Evolutionary conservation across 1,284 basidiomycete species (phyloP).

Genomic region (Agroathelia rolfsii): DNA sequence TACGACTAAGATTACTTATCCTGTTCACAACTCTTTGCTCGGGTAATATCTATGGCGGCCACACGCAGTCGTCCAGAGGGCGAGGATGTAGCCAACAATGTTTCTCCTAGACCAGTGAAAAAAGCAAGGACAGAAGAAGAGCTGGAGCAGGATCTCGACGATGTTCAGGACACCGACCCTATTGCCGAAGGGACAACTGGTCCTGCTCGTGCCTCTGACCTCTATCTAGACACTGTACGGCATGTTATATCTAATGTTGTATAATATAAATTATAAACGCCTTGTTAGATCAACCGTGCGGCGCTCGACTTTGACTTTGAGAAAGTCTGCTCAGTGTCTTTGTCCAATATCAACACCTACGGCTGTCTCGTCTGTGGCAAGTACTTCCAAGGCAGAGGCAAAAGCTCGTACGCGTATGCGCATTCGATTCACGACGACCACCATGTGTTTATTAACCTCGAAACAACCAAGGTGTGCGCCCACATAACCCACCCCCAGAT

Average conservation of each 20-base stretch:
- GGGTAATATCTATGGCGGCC: too few relatives aligned
- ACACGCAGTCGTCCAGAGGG: too few relatives aligned
- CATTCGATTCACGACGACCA: constrained; percentile 98
- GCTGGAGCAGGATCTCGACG: constrained; percentile 40
- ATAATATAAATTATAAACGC: constrained; percentile 6
- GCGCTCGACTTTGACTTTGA: constrained; percentile 98
- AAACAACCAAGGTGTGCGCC: constrained; percentile 71
- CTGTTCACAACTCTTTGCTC: too few relatives aligned
- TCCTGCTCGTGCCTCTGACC: constrained; percentile 62
- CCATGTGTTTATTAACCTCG: constrained; percentile 95
- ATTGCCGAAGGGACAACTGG: constrained; percentile 25
- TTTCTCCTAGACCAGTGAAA: too few relatives aligned
- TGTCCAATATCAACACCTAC: constrained; percentile 96
- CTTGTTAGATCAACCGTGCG: constrained; percentile 70
- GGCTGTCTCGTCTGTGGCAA: constrained; percentile 97
- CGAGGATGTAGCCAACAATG: too few relatives aligned
- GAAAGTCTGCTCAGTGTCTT: constrained; percentile 93
- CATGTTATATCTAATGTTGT: constrained; percentile 7
- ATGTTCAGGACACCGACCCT: constrained; percentile 35
- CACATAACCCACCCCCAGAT: constrained; percentile 3
- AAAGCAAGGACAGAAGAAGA: too few relatives aligned
- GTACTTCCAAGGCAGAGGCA: constrained; percentile 96
- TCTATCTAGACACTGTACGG: constrained; percentile 92
- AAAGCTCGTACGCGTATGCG: constrained; percentile 88
- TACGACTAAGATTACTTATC: too few relatives aligned